Evolutionary conservation across 2,329 filamentous ascomycete genomes (phyloP), one percentile per base, ranked within the genome.

Genomic region (Exophiala bonariae): DNA sequence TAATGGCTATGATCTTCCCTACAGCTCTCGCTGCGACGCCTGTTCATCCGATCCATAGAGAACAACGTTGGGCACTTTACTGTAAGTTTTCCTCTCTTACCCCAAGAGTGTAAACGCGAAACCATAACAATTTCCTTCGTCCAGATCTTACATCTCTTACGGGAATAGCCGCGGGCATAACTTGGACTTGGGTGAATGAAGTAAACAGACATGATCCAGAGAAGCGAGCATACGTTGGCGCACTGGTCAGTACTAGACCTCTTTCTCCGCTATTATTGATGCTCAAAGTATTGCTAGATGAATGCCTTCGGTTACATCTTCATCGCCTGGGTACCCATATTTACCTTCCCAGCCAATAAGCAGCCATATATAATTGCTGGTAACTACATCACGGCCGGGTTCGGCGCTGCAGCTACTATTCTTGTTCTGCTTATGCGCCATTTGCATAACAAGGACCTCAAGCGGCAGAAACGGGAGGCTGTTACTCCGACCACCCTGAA

Each of bases 171-270:
- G 39, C 39, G 4, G 39, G 39, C 28, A 30, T 41, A 9, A 41
- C 39, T 5, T 41, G 39, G 39, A 41, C 39, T 3, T 41, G 39
- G 39, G 39, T 41, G 8, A 41, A 41, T 17, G 39, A 41, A 16
- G 23, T 41, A 3, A 41, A 41, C 26, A 6, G 39, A 41, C 39
- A 31, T 18, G 23, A 41, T 31, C 39, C 5, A 2, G 39, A 41
- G 26, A 41, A 41, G 26, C 39, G 39, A 5, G 39, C 39, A 31
- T 41, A 41, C 17, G 39, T 41, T 16, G 23, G 19, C 13, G 39
- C 39, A 6, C 19, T 41, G 39, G 39, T 41, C 3, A 8, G 39
- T 31, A 7, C 35, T 37, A 17, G n/a, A n/a, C n/a, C 16, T n/a
- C 18, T 20, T 37, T 20, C 18, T 14, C 35, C n/a, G n/a, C 4